Base-by-base conservation (phyloP, 2,329 filamentous ascomycete species). In the Ophiostoma piceae region DNA sequence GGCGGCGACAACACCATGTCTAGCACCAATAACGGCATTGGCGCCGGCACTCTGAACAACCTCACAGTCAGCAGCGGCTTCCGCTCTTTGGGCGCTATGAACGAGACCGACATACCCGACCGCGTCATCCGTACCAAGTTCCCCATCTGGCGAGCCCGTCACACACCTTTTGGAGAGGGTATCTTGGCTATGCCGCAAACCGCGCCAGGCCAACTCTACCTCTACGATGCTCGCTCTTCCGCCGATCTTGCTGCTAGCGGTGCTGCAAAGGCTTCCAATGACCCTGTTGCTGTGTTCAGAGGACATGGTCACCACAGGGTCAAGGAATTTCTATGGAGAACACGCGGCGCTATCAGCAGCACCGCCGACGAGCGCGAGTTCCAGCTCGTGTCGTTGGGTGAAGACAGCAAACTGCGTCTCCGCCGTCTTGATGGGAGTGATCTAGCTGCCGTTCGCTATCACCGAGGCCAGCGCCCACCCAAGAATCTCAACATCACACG, bases 181-280 rank as follows among this genome's bases (percentile, higher is more conserved):
- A 81, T 97, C 22, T 81, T 97, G 68, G 93, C 92, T 37, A 97
- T 97, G 92, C 92, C 94, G 1, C 92, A 97, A 77, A 91, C 92
- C 74, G 92, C 92, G 68, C 92, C 94, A 43, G 92, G 91, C 51
- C 87, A 94, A 73, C 83, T 97, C 22, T 92, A 95, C 79, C 83
- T 97, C 1, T 97, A 96, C 77, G 91, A 94, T 74, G 85, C 88
- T 22, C 82, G 85, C 62, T 67, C 71, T 12, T 12, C 72, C 5
- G 32, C 70, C 1, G 66, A 68, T 14, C 67, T 81, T 71, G 79
- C 79, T 0, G 78, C 79, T 41, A 81, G 81, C 19, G 80, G 79
- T 2, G 86, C 70, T 77, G 11, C 26, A 3, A 26, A 26, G 37
- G 22, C 22, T 19, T 77, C 19, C 74, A 80, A 2, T 5, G 77